A percentile compares a stretch with the other conserved stretches of the same genome.
Conservation (phyloP, 2,329 filamentous ascomycete genomes). For the Pseudogymnoascus sp. region DNA sequence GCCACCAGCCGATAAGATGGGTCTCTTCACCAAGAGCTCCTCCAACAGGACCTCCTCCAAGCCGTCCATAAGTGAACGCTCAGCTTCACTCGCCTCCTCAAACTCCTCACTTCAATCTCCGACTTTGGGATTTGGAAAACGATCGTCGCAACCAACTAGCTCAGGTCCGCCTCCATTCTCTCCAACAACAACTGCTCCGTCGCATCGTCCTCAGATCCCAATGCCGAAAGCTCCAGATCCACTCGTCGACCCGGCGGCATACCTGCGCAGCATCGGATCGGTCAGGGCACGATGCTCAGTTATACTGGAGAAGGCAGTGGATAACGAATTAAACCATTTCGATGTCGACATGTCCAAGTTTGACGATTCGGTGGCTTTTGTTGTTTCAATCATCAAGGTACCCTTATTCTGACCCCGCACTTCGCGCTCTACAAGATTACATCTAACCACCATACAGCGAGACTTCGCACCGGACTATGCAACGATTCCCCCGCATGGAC, state of each 20-base stretch:
- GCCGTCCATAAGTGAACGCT: not conserved
- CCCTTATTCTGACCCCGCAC: conserved; percentile 12
- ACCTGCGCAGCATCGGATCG: conserved; percentile 81
- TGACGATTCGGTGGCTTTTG: conserved; percentile 57
- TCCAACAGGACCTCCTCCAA: conserved; percentile 9
- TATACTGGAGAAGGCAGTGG: conserved; percentile 59
- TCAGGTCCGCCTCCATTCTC: conserved; percentile 1
- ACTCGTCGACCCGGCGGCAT: conserved; percentile 77
- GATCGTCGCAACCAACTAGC: not conserved
- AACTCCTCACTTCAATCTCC: conserved; percentile 1
- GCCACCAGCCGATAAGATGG: conserved; percentile 9
- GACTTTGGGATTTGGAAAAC: conserved; percentile 10
- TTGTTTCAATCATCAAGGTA: conserved; percentile 70
- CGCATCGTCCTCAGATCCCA: conserved; percentile 63
- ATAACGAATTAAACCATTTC: conserved; percentile 62
- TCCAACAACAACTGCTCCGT: conserved; percentile 10
- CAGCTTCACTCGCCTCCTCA: not conserved
- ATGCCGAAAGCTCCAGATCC: conserved; percentile 83
- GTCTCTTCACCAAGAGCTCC: conserved; percentile 9
- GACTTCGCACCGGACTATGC: conserved; percentile 63
- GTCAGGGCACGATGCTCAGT: conserved; percentile 66
- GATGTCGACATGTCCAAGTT: conserved; percentile 65
- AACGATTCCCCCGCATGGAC: conserved; percentile 76
- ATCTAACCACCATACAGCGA: conserved; percentile 39
- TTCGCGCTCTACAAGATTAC: not conserved